Base-by-base conservation (phyloP, 257 asterid genomes). In the Capsicum pubescens region DNA sequence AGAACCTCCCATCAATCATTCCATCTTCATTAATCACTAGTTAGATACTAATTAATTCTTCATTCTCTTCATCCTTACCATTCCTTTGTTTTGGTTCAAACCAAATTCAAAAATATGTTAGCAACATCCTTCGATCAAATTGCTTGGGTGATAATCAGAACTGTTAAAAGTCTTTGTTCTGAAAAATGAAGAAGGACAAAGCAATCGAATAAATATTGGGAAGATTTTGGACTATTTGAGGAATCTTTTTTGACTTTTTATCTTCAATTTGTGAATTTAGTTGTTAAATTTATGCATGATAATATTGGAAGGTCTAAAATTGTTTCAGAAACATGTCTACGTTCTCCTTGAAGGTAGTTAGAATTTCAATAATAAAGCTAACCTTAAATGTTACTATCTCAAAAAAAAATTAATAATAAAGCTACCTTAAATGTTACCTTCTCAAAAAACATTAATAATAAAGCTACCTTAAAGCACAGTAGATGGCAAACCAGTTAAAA, bases 391-490 rank as follows among this genome's bases (percentile, higher is more conserved):
- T 26, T 26, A 26, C 32, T 26, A 1, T 26, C 32, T 26, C 32
- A 26, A 26, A 26, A 26, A 26, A 26, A 26, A 26, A 26, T 26
- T 26, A 26, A 26, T 26, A 26, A 26, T 26, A 1, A 54, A 76
- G 32, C 64, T 77, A 48, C 64, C 48, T 77, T 54, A 16, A 77
- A 54, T 26, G 32, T 26, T 26, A 26, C 32, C 32, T 26, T 26
- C 32, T 26, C 32, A 26, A 26, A 26, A 26, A 26, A 1, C 32
- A 26, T 26, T 26, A 52, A 76, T 26, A 52, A 77, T 16, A 1
- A 54, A 76, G 32, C 64, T 77, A 48, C 64, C 48, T 77, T 54
- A 16, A 77, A 26, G 50, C 64, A 77, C 59, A 77, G 12, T 14
- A 77, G 82, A 32, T 74, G 6, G 42, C 11, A 74, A 26, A 50